These are phyloP conservation scores for Podaxis sp. DNA, from an alignment of 768 basidiomycete species.

Conservation along the genomic window DNA sequence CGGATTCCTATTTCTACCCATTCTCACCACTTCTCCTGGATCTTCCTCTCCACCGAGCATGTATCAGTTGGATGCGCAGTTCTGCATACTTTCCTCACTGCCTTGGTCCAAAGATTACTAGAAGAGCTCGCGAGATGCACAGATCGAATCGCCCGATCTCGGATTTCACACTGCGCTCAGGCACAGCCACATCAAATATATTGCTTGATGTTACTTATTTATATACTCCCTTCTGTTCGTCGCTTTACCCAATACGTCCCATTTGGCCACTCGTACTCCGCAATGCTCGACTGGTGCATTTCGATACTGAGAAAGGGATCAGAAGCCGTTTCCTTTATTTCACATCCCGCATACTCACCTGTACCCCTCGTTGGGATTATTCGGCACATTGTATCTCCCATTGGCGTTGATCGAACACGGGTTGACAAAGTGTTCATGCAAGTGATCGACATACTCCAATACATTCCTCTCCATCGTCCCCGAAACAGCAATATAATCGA, in stretches of 20 bases:
- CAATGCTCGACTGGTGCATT: constrained; percentile 79
- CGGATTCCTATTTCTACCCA: background rate
- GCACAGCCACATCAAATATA: constrained; percentile 10
- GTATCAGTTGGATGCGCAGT: background rate
- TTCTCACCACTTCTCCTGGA: background rate
- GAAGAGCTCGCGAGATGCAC: background rate
- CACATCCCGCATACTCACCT: constrained; percentile 36
- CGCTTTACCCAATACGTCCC: constrained; percentile 72
- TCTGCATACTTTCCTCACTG: background rate
- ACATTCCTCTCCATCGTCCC: constrained; percentile 94
- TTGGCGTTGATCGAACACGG: constrained; percentile 83
- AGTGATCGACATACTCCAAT: constrained; percentile 84
- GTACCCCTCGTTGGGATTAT: constrained; percentile 73
- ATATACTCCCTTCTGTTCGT: constrained; percentile 11
- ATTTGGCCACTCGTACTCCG: constrained; percentile 80
- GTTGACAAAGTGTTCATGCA: constrained; percentile 90
- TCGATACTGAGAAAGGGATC: constrained; percentile 60
- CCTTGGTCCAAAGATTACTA: background rate
- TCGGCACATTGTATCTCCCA: constrained; percentile 87
- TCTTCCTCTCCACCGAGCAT: background rate
- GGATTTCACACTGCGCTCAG: background rate
- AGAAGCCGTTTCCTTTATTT: background rate
- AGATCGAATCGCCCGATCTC: constrained; percentile 9
- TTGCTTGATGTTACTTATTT: constrained; percentile 1
- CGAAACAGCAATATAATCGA: constrained; percentile 91